A percentile compares a stretch with the other conserved stretches of the same genome.
Conservation (phyloP, 257 asterid genomes). For the Verbascum thapsus region DNA sequence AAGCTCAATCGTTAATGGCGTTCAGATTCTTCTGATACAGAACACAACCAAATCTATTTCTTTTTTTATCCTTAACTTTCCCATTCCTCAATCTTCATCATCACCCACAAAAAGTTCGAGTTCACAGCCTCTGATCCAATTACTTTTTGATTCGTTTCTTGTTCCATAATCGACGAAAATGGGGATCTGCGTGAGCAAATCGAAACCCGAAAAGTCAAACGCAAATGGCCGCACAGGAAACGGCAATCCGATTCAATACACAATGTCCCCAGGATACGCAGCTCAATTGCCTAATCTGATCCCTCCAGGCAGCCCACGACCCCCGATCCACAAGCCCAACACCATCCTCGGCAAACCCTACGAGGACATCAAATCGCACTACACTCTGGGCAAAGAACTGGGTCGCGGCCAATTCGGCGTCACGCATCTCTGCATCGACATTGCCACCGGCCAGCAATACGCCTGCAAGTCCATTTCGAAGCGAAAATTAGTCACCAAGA, state of each 20-base stretch:
- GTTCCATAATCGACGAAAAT: slow-evolving; percentile 29
- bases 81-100: too few species aligned
- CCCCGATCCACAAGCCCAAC: slow-evolving; percentile 34
- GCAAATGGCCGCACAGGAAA: slow-evolving; percentile 29
- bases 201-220: slow-evolving; percentile 32
- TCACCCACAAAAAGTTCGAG: neutral
- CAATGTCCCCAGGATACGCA: slow-evolving; percentile 61
- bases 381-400: slow-evolving; percentile 63
- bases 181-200: slow-evolving; percentile 53
- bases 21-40: too few species aligned
- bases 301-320: slow-evolving; percentile 42
- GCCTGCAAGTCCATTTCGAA: slow-evolving; percentile 87
- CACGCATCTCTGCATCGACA: slow-evolving; percentile 61
- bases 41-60: too few species aligned
- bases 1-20: too few species aligned
- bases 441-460: slow-evolving; percentile 46
- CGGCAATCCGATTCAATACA: slow-evolving; percentile 46
- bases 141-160: neutral
- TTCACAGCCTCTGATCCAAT: neutral
- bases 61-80: too few species aligned
- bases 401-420: slow-evolving; percentile 88
- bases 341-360: slow-evolving; percentile 68
- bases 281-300: slow-evolving; percentile 39
- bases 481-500: slow-evolving; percentile 58
- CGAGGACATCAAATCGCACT: slow-evolving; percentile 54